Evolutionary conservation across 108 stramenopile genomes (phyloP).

Genomic region (Nitzschia palea): DNA sequence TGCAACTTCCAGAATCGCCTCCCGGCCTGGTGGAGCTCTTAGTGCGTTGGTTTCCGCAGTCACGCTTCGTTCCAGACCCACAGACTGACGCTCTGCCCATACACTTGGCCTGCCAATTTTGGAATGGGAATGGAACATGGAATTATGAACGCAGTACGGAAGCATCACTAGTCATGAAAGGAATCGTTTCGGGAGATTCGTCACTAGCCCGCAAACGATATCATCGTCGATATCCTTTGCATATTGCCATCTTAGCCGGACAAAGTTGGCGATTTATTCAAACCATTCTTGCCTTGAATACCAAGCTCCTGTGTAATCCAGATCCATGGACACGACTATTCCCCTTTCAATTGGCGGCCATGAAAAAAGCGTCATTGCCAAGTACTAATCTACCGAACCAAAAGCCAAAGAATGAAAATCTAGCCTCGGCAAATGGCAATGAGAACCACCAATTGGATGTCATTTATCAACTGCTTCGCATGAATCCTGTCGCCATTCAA

Average conservation of each 20-base stretch:
- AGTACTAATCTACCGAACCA: neutral
- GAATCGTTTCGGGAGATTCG: constrained; percentile 25
- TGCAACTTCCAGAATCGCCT: constrained; percentile 30
- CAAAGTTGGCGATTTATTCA: constrained; percentile 21
- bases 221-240: constrained; percentile 33
- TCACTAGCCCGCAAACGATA: neutral
- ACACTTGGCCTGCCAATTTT: constrained; percentile 25
- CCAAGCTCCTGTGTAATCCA: neutral
- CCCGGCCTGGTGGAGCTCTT: constrained; percentile 31
- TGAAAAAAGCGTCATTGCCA: neutral
- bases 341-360: constrained; percentile 35
- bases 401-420: neutral
- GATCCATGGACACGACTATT: constrained; percentile 36
- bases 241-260: constrained; percentile 29
- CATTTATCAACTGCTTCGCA: constrained; percentile 14
- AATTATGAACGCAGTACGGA: neutral
- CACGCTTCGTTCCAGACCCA: constrained; percentile 5
- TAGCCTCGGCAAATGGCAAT: neutral
- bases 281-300: constrained; percentile 9
- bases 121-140: neutral
- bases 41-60: constrained; percentile 18
- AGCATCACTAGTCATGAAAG: constrained; percentile 9
- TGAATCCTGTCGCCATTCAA: constrained; percentile 9
- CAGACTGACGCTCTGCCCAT: constrained; percentile 20
- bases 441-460: constrained; percentile 10